Conservation (phyloP, 2,329 filamentous ascomycete genomes). For the Coleophoma cylindrospora region DNA sequence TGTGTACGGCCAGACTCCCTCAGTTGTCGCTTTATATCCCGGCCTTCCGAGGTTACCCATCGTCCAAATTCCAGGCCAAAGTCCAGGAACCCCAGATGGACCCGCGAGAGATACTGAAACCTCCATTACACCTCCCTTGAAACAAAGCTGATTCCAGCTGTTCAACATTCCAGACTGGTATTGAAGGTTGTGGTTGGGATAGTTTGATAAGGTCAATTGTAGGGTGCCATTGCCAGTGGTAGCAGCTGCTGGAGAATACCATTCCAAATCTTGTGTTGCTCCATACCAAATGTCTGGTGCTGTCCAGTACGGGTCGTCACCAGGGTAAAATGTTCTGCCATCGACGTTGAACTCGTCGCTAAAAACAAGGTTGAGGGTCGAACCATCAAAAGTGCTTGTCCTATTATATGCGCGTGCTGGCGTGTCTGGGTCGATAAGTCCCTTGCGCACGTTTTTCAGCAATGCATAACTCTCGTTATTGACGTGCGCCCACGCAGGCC, state of each 20-base stretch:
- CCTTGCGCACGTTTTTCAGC: conserved; percentile 39
- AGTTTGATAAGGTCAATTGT: conserved; percentile 38
- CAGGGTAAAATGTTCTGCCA: conserved; percentile 48
- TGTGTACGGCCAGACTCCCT: conserved; percentile 50
- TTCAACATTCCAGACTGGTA: conserved; percentile 47
- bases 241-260: conserved; percentile 37
- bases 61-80: conserved; percentile 49
- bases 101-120: conserved; percentile 47
- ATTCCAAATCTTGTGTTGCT: conserved; percentile 41
- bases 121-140: conserved; percentile 48
- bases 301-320: conserved; percentile 51
- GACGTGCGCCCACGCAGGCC: conserved; percentile 36
- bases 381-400: conserved; percentile 36
- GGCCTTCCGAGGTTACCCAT: conserved; percentile 49
- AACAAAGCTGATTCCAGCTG: conserved; percentile 48
- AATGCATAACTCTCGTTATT: conserved; percentile 41
- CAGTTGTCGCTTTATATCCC: conserved; percentile 45
- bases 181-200: conserved; percentile 37
- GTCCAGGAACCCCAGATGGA: conserved; percentile 39
- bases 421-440: conserved; percentile 47
- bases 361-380: conserved; percentile 43
- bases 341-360: conserved; percentile 51
- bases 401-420: conserved; percentile 38
- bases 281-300: conserved; percentile 49
- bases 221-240: conserved; percentile 42